Conservation (phyloP, 2,329 filamentous ascomycete species). For the Fusarium ambrosium region DNA sequence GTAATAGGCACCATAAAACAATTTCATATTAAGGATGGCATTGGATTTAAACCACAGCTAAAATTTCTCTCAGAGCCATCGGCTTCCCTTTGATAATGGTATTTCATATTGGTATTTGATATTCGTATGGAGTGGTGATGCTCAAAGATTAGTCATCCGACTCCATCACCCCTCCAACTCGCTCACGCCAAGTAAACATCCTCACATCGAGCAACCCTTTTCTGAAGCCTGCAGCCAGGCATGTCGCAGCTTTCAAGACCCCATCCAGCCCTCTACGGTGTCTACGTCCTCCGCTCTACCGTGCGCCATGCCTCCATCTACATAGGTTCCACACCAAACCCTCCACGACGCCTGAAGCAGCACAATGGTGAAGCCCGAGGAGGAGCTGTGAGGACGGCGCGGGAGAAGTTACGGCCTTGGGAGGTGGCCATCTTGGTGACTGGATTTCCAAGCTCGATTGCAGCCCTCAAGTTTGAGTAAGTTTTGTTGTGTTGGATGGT, state of each 20-base stretch:
- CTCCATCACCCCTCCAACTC: conserved; percentile 42
- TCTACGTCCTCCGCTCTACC: conserved; percentile 91
- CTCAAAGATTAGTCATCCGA: conserved; percentile 43
- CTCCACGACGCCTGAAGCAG: conserved; percentile 85
- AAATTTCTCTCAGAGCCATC: not conserved
- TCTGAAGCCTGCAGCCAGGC: conserved; percentile 23
- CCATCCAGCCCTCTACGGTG: conserved; percentile 92
- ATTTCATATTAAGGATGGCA: not conserved
- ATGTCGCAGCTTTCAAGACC: conserved; percentile 64
- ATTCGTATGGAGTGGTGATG: not conserved
- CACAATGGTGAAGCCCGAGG: conserved; percentile 90
- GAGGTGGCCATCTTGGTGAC: conserved; percentile 90
- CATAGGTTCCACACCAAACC: conserved; percentile 92
- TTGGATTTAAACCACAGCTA: not conserved
- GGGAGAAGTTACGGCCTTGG: conserved; percentile 81
- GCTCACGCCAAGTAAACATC: conserved; percentile 36
- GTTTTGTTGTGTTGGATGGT: conserved; percentile 47
- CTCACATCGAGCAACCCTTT: not conserved
- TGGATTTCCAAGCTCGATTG: conserved; percentile 88
- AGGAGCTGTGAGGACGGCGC: conserved; percentile 83
- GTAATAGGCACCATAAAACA: not conserved
- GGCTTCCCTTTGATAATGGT: no score
- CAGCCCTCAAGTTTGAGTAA: conserved; percentile 94
- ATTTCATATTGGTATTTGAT: not conserved
- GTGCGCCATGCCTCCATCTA: conserved; percentile 80